A percentile compares a stretch with the other conserved stretches of the same genome.
phyloP scores from a whole-genome alignment of 305 asterid species.

The Ajuga reptans region DNA sequence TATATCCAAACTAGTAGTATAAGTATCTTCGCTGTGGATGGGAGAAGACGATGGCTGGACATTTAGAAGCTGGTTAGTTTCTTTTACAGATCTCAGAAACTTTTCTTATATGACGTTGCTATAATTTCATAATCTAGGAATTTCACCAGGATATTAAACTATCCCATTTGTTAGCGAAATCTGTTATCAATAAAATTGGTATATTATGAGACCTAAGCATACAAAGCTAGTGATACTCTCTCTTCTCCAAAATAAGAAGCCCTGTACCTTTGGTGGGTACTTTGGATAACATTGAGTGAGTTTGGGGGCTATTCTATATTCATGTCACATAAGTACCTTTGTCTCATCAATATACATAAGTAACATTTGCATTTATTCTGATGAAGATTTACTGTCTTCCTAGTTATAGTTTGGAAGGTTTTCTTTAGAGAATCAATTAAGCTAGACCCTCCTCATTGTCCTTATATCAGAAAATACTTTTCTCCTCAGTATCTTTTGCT shows the following conservation, averaged over 20 bases:
- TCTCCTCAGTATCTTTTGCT: too few species aligned
- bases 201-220: neutral
- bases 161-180: neutral
- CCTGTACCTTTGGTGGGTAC: conserved; percentile 10
- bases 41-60: conserved; percentile 98
- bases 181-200: conserved; percentile 5
- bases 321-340: neutral
- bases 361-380: neutral
- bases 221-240: conserved; percentile 3
- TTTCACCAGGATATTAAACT: neutral
- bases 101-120: conserved; percentile 9
- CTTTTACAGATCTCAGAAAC: conserved; percentile 23
- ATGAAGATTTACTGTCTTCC: neutral
- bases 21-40: conserved; percentile 95
- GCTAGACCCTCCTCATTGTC: too few species aligned
- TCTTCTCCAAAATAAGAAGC: conserved; percentile 11
- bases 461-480: too few species aligned
- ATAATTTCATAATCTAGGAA: conserved; percentile 4
- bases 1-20: conserved; percentile 62
- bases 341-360: neutral
- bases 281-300: conserved; percentile 4
- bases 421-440: too few species aligned
- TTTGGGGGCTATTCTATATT: neutral
- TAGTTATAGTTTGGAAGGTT: neutral
- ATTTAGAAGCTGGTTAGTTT: conserved; percentile 77